Evolutionary conservation across 768 basidiomycete genomes (phyloP).

Genomic region (Filobasidium floriforme): DNA sequence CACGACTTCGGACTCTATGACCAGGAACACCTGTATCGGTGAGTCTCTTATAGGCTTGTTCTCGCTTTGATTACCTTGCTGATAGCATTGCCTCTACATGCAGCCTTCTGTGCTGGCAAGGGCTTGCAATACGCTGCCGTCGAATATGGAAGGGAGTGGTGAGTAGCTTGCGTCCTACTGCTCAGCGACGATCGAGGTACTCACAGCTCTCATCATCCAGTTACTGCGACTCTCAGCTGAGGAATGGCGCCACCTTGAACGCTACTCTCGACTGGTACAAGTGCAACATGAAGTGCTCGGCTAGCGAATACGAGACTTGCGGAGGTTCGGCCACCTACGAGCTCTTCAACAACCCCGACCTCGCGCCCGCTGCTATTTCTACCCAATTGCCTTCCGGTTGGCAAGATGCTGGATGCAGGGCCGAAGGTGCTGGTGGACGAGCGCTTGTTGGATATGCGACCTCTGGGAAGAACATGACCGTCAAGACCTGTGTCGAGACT

Average conservation of each 20-base stretch:
- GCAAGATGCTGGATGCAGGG: conserved; percentile 31
- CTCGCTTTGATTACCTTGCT: too few species aligned
- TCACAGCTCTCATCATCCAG: conserved; percentile 23
- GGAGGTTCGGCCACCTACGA: conserved; percentile 36
- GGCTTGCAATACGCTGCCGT: conserved; percentile 39
- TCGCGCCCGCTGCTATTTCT: conserved; percentile 26
- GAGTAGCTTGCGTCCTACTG: background rate
- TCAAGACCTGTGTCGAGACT: conserved; percentile 57
- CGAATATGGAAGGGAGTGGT: conserved; percentile 34
- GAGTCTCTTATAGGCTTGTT: background rate
- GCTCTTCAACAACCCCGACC: conserved; percentile 35
- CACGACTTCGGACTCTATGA: conserved; percentile 37
- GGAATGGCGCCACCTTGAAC: conserved; percentile 41
- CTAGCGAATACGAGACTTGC: conserved; percentile 39
- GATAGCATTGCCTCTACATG: too few species aligned
- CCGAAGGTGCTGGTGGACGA: conserved; percentile 28
- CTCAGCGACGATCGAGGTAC: too few species aligned
- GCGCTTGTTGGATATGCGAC: conserved; percentile 39
- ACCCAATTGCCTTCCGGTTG: conserved; percentile 39
- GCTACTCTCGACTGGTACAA: conserved; percentile 32
- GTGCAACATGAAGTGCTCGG: conserved; percentile 35
- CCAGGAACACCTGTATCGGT: conserved; percentile 29
- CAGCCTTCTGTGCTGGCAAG: conserved; percentile 17
- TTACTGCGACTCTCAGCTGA: conserved; percentile 40
- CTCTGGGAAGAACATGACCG: conserved; percentile 50